Evolutionary conservation across 2,329 filamentous ascomycete species (phyloP).

Genomic region (Ceratocystis lukuohia): DNA sequence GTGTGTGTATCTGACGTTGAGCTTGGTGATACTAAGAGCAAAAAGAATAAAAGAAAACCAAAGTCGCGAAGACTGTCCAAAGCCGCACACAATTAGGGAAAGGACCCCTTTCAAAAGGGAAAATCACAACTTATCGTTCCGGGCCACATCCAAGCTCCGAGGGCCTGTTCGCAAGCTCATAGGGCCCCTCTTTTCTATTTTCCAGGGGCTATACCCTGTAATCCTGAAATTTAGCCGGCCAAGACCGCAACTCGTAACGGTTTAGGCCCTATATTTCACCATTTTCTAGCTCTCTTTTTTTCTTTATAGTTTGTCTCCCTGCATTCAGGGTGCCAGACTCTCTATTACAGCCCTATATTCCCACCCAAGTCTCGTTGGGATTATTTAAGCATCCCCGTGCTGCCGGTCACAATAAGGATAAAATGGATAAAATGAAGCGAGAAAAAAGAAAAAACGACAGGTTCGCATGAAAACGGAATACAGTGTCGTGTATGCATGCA

Average conservation of each 20-base stretch:
- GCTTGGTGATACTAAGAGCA: not conserved
- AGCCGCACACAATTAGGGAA: not conserved
- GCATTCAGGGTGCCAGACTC: not conserved
- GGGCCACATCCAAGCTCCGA: not conserved
- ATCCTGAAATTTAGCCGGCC: not conserved
- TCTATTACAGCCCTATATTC: slow-evolving; percentile 4
- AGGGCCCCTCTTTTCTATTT: not conserved
- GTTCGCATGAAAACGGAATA: not conserved
- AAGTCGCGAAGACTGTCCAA: not conserved
- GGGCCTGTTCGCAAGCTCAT: not conserved
- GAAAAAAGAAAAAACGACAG: not conserved
- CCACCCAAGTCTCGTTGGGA: too few species aligned
- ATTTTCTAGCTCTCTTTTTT: not conserved
- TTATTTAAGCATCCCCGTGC: not conserved
- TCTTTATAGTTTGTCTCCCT: not conserved
- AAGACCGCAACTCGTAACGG: not conserved
- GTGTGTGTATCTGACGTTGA: not conserved
- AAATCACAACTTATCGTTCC: not conserved
- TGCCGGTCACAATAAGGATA: not conserved
- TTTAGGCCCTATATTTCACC: not conserved
- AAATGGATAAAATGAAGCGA: too few species aligned
- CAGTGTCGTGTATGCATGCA: not conserved
- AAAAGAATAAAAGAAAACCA: not conserved
- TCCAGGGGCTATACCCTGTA: not conserved
- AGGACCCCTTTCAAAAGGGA: not conserved